Base-by-base conservation (phyloP, 192 early-diverging fungal genomes). In the Paraglomus brasilianum region DNA sequence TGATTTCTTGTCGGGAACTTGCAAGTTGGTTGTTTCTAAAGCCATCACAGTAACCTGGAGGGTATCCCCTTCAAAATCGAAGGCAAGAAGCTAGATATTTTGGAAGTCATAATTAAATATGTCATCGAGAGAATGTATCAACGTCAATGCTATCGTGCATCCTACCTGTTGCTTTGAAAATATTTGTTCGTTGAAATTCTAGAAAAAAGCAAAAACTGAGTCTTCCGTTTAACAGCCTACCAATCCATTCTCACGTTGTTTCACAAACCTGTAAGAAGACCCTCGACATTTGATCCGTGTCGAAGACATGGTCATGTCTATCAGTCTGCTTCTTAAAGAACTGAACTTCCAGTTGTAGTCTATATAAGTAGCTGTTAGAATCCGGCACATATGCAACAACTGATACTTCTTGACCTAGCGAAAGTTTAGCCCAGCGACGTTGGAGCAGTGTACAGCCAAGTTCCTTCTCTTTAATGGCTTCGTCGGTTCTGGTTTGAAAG, bases 11-110 rank as follows among this genome's bases (percentile, higher is more conserved):
- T 83, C 77, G 19, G 89, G 74, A 11, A 76, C 71, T 48, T 82
- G 78, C 38, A 88, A 72, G 62, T 86, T 80, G 38, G 90, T 83
- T 13, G 81, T 78, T 4, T 87, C 82, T 9, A 87, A 49, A 41
- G 74, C 65, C 40, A 56, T 80, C 22, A 82, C 71, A 1, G 68
- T 50, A 22, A 74, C 47, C 13, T 75, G 46, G 21, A 96, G 73
- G 52, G 89, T 88, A 58, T 85, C 74, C 8, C 91, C 94, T 56
- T 89, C 84, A 75, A 88, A 94, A 42, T 98, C 96, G 61, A 95
- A 85, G 5, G 92, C 83, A 51, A 95, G 10, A 40, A 21, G 21
- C 64, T 66, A 51, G 15, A 65, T 46, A 63, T 50, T 36, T 74
- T 66, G 68, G 24, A 63, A 43, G 15, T 10, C 21, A 71, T 61